Percentiles rank a stretch among this genome's conserved stretches.
phyloP scores from a whole-genome alignment of 805 yeast species.

The Komagataella kurtzmanii region DNA sequence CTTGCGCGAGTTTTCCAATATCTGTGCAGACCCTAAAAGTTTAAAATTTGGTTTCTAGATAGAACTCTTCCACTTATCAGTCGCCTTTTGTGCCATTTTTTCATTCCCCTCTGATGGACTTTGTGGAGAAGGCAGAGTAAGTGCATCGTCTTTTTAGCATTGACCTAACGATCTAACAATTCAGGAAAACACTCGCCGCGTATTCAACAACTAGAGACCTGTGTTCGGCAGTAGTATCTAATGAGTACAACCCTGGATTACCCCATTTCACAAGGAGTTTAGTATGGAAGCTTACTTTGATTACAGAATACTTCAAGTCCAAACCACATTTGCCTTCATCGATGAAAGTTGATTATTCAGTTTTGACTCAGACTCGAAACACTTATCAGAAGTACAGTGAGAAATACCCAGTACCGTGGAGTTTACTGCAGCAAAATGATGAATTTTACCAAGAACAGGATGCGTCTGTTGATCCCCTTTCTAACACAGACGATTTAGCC shows the following conservation, averaged over 20 bases:
- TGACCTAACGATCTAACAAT: background rate
- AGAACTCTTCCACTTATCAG: background rate
- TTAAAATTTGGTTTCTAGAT: background rate
- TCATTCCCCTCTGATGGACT: background rate
- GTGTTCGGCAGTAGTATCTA: background rate
- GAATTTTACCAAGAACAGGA: conserved; percentile 11
- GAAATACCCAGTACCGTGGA: conserved; percentile 20
- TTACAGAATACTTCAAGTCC: conserved; percentile 3
- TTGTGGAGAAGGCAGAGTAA: conserved; percentile 1
- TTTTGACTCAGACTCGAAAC: conserved; percentile 8
- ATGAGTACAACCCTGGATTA: conserved; percentile 6
- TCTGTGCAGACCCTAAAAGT: background rate
- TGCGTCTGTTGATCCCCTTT: conserved; percentile 9
- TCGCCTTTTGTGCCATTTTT: background rate
- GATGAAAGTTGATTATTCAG: conserved; percentile 5
- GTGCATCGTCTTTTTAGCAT: background rate
- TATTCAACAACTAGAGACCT: conserved; percentile 2
- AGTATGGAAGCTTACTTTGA: conserved; percentile 11
- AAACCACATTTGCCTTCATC: background rate
- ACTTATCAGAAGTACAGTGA: conserved; percentile 7
- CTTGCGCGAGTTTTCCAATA: background rate
- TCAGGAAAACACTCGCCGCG: conserved; percentile 2
- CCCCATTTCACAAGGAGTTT: conserved; percentile 11
- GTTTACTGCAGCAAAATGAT: conserved; percentile 13
- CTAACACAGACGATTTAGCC: conserved; percentile 20